phyloP scores from a whole-genome alignment of 345 rosid species.

The Bruguiera sexangula region DNA sequence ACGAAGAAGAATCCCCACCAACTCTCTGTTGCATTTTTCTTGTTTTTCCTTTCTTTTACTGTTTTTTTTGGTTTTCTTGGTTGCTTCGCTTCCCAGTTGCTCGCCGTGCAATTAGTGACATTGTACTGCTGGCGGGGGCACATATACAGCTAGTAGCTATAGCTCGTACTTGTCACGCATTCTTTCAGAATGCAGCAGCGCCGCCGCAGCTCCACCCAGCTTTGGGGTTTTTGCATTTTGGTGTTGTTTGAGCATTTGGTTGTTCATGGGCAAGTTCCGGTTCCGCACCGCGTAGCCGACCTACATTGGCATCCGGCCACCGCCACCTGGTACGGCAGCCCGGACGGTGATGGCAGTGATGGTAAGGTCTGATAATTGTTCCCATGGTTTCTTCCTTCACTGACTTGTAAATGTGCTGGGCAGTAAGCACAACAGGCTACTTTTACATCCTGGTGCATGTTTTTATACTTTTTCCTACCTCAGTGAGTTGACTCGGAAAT shows the following conservation, averaged over 20 bases:
- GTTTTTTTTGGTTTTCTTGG: not conserved
- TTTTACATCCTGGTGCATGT: not conserved
- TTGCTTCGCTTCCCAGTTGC: not conserved
- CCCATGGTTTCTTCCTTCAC: not conserved
- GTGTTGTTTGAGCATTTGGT: constrained; percentile 15
- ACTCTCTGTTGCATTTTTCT: no score
- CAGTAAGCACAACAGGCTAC: not conserved
- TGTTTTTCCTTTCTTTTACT: not conserved
- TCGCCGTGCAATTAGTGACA: not conserved
- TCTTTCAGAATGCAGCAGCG: constrained; percentile 23
- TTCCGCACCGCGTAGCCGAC: constrained; percentile 26
- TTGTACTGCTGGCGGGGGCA: constrained; percentile 3
- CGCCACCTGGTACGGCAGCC: constrained; percentile 95
- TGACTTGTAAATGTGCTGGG: not conserved
- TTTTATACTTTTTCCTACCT: not conserved
- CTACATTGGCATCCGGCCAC: constrained; percentile 77
- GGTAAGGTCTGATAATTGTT: constrained; percentile 34
- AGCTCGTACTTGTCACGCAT: not conserved
- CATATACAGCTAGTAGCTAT: not conserved
- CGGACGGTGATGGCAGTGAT: constrained; percentile 92
- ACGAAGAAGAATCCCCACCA: no score
- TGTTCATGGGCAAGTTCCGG: constrained; percentile 31
- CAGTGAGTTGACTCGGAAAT: constrained; percentile 1
- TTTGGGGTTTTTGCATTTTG: not conserved
- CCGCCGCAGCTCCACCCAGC: not conserved